Evolutionary conservation across 2,329 filamentous ascomycete species (phyloP).

Genomic region (Exophiala bonariae): DNA sequence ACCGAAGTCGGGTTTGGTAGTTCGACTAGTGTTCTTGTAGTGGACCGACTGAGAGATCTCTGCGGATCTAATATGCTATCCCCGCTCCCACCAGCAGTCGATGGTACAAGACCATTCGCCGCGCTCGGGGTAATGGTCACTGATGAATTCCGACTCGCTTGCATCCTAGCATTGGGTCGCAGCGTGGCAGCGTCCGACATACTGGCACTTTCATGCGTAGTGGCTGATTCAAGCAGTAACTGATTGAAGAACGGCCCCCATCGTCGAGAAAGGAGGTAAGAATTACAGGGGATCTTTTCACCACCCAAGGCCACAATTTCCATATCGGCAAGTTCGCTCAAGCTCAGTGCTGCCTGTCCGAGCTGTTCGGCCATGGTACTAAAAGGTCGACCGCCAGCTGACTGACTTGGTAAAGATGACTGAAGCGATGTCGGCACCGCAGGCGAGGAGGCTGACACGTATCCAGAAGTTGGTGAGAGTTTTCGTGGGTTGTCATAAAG

Average conservation of each 20-base stretch:
- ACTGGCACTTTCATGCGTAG: conserved; percentile 56
- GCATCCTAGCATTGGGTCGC: conserved; percentile 57
- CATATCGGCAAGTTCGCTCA: conserved; percentile 94
- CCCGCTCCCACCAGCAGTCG: conserved; percentile 3
- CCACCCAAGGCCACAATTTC: conserved; percentile 90
- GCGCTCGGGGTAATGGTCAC: conserved; percentile 74
- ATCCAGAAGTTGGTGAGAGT: conserved; percentile 74
- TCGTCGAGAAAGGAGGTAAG: conserved; percentile 77
- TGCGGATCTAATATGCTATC: conserved; percentile 23
- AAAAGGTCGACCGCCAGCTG: conserved; percentile 73
- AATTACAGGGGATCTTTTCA: conserved; percentile 91
- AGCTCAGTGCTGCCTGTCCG: conserved; percentile 73
- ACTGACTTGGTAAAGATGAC: conserved; percentile 42
- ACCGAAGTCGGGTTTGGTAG: conserved; percentile 55
- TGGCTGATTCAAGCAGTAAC: conserved; percentile 75
- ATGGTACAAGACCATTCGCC: conserved; percentile 28
- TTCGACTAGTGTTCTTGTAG: conserved; percentile 39
- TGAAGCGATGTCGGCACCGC: conserved; percentile 57
- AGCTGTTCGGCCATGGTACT: conserved; percentile 80
- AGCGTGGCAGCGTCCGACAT: conserved; percentile 72
- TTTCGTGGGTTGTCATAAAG: conserved; percentile 93
- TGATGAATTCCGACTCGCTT: conserved; percentile 64
- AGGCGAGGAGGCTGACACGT: conserved; percentile 78
- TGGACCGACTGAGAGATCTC: conserved; percentile 25
- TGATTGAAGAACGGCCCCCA: conserved; percentile 98